Evolutionary conservation across 495 filamentous ascomycete genomes (phyloP), one percentile per base, ranked within the genome.

Genomic region (Penicillium waksmanii): DNA sequence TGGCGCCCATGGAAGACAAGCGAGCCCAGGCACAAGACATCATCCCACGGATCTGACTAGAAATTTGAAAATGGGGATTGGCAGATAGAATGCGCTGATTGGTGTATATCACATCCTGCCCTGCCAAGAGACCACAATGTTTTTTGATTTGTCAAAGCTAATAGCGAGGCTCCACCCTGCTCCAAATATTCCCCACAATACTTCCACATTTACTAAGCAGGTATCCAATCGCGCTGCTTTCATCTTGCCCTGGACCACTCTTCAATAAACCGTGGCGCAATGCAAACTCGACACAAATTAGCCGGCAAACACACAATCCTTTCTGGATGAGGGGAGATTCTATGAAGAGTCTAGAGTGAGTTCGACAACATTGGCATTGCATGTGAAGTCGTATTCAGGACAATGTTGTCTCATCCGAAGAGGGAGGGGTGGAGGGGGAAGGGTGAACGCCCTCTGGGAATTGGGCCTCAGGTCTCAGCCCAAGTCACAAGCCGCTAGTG

Each of bases 211-310:
- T 27, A 23, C 13, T 18, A 21, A 27, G 11, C n/a, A 5, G 11
- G 25, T 47, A 21, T 15, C 56, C 56, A 58, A 58, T 53, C 17
- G 49, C 15, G 36, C 11, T 58, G 49, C 56, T 58, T 58, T 53
- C 5, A 36, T 31, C 47, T 19, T 57, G 55, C 55, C 55, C 55
- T 57, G 49, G 49, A 46, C 56, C 56, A 53, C n/a, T 31, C n/a
- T 15, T 1, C 15, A 7, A 44, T 7, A 46, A 25, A 27, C 56
- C 56, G 49, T 38, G 56, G 56, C 56, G 36, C 50, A 34, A 49
- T 50, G 31, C 56, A 58, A 43, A 58, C 15, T 58, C 56, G 18
- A 25, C 27, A 27, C 46, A 48, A 35, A 17, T 51, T 49, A 38
- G 49, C 42, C 48, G 23, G 42, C 27, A 23, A 58, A 19, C 49